phyloP scores from a whole-genome alignment of 1,284 basidiomycete species.

The Tetrapyrgos nigripes region DNA sequence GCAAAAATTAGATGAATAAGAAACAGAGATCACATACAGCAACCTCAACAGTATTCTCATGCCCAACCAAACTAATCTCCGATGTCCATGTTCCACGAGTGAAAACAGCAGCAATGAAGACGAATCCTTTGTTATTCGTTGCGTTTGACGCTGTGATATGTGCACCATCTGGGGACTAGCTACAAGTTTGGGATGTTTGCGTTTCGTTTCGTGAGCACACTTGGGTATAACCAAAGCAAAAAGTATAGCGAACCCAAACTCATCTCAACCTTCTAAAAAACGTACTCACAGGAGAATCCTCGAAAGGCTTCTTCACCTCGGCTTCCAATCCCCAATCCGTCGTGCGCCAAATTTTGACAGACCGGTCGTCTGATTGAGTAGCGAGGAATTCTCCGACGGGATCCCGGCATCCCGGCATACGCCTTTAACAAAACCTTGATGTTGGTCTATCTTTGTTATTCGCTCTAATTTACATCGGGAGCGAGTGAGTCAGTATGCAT shows the following conservation, averaged over 20 bases:
- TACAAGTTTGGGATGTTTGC: too few relatives aligned
- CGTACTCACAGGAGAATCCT: conserved; percentile 92
- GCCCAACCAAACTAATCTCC: conserved; percentile 93
- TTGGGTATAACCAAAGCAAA: too few relatives aligned
- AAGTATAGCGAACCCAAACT: not conserved
- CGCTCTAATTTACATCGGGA: conserved; percentile 64
- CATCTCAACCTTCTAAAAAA: conserved; percentile 94
- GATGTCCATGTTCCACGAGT: conserved; percentile 87
- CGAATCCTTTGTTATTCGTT: conserved; percentile 93
- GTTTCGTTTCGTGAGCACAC: conserved; percentile 2
- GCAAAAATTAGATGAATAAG: too few relatives aligned
- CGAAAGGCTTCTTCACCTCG: conserved; percentile 89
- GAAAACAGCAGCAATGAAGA: conserved; percentile 97
- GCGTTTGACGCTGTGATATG: conserved; percentile 97
- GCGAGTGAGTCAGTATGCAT: conserved; percentile 2
- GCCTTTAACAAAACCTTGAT: conserved; percentile 98
- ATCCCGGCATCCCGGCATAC: conserved; percentile 99
- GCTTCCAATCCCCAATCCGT: conserved; percentile 90
- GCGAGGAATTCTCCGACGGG: conserved; percentile 96
- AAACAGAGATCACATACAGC: too few relatives aligned
- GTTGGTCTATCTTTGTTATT: conserved; percentile 83
- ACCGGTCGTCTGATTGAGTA: conserved; percentile 96
- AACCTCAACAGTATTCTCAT: conserved; percentile 98
- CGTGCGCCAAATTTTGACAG: conserved; percentile 96
- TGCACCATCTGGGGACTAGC: conserved; percentile 99